Conservation (phyloP, 306 rosid genomes). For the Oxytropis ochrocephala region DNA sequence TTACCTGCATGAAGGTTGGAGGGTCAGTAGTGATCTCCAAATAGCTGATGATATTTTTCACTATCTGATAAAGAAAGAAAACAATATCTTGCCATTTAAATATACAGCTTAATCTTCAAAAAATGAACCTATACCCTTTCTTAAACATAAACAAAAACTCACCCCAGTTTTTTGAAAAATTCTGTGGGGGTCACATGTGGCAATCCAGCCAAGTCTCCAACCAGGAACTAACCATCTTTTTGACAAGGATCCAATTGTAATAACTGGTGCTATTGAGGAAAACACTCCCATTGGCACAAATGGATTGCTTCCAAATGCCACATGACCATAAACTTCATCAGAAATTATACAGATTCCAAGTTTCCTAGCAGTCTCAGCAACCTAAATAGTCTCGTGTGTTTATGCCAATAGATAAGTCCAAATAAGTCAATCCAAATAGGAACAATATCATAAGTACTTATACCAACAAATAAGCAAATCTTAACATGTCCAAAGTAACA, state of each 20-base stretch:
- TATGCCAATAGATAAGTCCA: no score
- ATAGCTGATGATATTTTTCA: conserved; percentile 33
- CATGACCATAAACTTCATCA: conserved; percentile 60
- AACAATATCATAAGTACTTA: no score
- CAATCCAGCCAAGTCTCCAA: conserved; percentile 68
- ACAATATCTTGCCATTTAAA: not conserved
- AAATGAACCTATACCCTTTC: no score
- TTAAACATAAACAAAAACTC: not conserved
- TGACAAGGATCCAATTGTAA: conserved; percentile 52
- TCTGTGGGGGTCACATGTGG: conserved; percentile 42
- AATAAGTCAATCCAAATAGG: no score
- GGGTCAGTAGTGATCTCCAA: conserved; percentile 43
- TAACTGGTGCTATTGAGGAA: conserved; percentile 44
- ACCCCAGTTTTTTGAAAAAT: conserved; percentile 50
- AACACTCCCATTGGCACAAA: conserved; percentile 63
- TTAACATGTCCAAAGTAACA: no score
- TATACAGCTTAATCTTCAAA: not conserved
- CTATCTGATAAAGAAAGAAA: conserved; percentile 31
- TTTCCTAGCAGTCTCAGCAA: conserved; percentile 57
- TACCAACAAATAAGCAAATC: no score
- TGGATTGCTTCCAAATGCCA: conserved; percentile 46
- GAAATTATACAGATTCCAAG: conserved; percentile 49
- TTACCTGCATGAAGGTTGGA: conserved; percentile 60
- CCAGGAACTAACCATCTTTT: conserved; percentile 72
- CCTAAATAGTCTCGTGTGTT: conserved; percentile 28